phyloP scores from a whole-genome alignment of 768 basidiomycete species.

The Boletus speciosus region DNA sequence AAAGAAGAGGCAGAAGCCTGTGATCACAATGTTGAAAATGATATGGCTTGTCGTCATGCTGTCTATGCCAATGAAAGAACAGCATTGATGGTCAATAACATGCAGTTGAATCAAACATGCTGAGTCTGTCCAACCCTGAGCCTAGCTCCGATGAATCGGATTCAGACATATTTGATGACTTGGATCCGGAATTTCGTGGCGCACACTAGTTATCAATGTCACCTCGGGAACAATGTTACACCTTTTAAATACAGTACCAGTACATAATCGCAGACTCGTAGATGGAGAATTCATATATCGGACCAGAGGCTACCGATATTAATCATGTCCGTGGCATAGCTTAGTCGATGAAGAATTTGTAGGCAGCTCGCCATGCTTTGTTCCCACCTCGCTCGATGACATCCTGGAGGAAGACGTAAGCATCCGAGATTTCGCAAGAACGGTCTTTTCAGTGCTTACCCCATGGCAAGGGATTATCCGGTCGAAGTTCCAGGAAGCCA shows the following conservation, averaged over 20 bases:
- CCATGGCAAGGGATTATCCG: conserved; percentile 74
- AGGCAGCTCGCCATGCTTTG: conserved; percentile 49
- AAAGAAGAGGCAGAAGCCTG: too few relatives aligned
- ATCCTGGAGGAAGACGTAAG: conserved; percentile 34
- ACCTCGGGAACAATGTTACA: not conserved
- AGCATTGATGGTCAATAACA: too few relatives aligned
- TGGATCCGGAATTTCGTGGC: not conserved
- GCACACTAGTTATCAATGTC: not conserved
- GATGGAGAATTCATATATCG: not conserved
- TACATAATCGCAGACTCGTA: not conserved
- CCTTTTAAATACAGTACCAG: conserved; percentile 2
- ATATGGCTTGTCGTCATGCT: too few relatives aligned
- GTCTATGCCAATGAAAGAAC: too few relatives aligned
- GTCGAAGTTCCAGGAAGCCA: conserved; percentile 70
- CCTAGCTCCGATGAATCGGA: too few relatives aligned
- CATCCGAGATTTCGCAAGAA: not conserved
- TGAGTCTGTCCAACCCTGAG: too few relatives aligned
- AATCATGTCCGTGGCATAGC: not conserved
- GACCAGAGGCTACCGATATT: not conserved
- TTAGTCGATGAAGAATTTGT: conserved; percentile 30
- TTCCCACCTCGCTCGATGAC: conserved; percentile 63
- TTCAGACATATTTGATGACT: too few relatives aligned
- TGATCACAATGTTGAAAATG: too few relatives aligned
- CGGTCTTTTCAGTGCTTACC: conserved; percentile 27
- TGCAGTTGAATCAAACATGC: too few relatives aligned